Base-by-base conservation (phyloP, 169 alveolate species). In the Plasmodium yoelii region DNA sequence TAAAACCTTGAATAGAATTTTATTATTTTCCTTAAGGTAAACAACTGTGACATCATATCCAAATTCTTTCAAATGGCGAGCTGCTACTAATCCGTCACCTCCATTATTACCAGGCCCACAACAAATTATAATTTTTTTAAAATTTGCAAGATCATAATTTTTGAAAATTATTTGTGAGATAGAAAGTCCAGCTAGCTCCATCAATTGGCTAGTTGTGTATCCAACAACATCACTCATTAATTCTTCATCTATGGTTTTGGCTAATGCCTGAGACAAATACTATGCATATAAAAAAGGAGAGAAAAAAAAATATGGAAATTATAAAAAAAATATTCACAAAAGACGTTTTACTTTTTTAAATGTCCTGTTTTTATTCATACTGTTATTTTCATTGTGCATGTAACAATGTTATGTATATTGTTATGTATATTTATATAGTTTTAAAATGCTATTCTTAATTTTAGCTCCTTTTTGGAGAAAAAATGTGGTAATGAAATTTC, bases 21-120 rank as follows among this genome's bases (percentile, higher is more conserved):
- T 95, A 47, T 65, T 73, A 26, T 95, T 95, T 73, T 69, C 92
- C 87, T 95, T 94, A 1, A 97, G 97, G 74, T 95, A 96, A 56
- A 91, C 84, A 28, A 96, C 84, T 22, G 84, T 90, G 19, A 93
- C 86, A 9, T 87, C 74, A 44, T 88, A 90, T 12, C 97, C 97
- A 73, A 95, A 95, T 63, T 92, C 90, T 46, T 92, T 90, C 39
- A 96, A 87, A 77, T 95, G 96, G 56, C 98, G 93, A n/a, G 97
- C 96, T 57, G 96, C 95, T 1, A 96, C 98, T 57, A 97, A 87
- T 1, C 97, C 98, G 74, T 96, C 98, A 2, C 97, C 97, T n/a
- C 97, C 98, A 92, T 97, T 97, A 88, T 97, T 94, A 13, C 98
- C 98, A 9, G 98, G 98, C 1, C 98, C 99, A 92, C 97, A 93